Conservation (phyloP, 1,139 yeast species). For the Pichia sp. region DNA sequence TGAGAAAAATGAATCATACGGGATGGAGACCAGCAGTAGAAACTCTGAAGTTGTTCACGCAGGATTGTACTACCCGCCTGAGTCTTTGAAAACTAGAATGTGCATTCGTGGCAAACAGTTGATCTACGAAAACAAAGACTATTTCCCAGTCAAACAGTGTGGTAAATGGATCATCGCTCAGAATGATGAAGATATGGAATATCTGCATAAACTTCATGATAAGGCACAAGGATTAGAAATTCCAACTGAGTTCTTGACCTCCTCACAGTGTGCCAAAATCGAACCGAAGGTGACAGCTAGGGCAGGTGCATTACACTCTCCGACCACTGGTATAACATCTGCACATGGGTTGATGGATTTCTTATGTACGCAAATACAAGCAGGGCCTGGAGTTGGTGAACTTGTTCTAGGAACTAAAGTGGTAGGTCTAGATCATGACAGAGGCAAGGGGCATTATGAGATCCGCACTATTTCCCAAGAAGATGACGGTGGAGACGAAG, state of each 20-base stretch:
- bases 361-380: conserved; percentile 46
- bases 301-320: conserved; percentile 62
- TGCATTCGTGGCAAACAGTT: conserved; percentile 70
- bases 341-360: conserved; percentile 70
- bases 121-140: conserved; percentile 45
- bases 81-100: conserved; percentile 57
- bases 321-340: conserved; percentile 78
- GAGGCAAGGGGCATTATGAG: conserved; percentile 22
- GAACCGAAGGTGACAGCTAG: conserved; percentile 67
- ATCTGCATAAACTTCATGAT: conserved; percentile 48
- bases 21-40: conserved; percentile 77
- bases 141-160: conserved; percentile 46
- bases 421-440: conserved; percentile 31
- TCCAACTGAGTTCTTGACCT: conserved; percentile 50
- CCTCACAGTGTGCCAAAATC: conserved; percentile 33
- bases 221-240: conserved; percentile 41
- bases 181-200: conserved; percentile 52
- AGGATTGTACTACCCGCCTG: conserved; percentile 72
- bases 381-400: conserved; percentile 50
- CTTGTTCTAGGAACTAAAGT: conserved; percentile 59
- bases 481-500: conserved; percentile 12
- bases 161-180: conserved; percentile 93
- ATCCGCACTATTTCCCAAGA: conserved; percentile 21
- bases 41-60: conserved; percentile 94
- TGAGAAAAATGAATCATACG: conserved; percentile 60